A percentile compares a stretch with the other conserved stretches of the same genome.
Evolutionary conservation across 2,329 filamentous ascomycete genomes (phyloP).

Genomic region (Colletotrichum zoysiae): DNA sequence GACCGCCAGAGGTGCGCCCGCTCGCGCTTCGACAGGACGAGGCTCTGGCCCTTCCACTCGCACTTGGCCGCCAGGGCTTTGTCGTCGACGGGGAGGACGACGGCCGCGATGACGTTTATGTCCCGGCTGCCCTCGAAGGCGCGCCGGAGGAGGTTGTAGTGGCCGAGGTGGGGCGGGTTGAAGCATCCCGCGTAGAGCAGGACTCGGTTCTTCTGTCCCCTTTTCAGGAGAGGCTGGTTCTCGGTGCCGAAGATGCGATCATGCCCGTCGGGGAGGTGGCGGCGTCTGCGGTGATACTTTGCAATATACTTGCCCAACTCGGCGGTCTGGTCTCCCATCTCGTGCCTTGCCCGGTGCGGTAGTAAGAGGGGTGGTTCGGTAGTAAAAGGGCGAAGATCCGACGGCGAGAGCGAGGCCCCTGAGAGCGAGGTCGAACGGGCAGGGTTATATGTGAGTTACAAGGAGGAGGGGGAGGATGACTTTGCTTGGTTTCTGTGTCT

Average conservation of each 20-base stretch:
- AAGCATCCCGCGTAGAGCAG: background rate
- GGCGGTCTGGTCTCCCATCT: background rate
- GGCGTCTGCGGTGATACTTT: background rate
- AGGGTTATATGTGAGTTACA: background rate
- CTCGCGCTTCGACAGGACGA: background rate
- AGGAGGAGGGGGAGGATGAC: no score
- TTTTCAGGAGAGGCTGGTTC: background rate
- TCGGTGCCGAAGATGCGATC: background rate
- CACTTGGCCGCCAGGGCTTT: background rate
- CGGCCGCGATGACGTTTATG: slow-evolving; percentile 4
- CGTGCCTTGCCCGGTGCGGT: background rate
- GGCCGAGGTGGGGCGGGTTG: slow-evolving; percentile 2
- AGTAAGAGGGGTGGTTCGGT: no score
- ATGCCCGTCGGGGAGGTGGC: background rate
- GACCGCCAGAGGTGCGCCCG: background rate
- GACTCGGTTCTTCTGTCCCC: background rate
- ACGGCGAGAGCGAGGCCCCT: background rate
- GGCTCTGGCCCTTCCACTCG: background rate
- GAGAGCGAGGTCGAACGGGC: background rate
- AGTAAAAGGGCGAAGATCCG: background rate
- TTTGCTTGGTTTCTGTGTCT: background rate
- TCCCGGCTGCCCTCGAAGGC: background rate
- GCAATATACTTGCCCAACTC: background rate
- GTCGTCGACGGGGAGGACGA: background rate
- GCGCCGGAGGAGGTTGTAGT: background rate